Conservation (phyloP, 495 filamentous ascomycete species). For the Antarctomyces pellizariae region DNA sequence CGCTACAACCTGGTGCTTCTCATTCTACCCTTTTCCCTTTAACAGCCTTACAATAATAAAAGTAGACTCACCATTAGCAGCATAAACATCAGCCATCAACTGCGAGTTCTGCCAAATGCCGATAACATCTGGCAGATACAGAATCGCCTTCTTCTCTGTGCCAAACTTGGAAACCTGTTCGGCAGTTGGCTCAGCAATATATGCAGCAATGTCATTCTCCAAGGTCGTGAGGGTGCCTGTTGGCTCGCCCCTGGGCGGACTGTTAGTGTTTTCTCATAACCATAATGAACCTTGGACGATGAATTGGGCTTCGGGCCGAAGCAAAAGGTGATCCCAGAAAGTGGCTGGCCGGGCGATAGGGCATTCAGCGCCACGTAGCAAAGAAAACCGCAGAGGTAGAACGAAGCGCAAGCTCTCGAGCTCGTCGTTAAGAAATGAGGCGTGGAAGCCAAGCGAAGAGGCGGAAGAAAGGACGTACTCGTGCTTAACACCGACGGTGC, state of each 20-base stretch:
- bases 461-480: conserved; percentile 13
- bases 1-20: too few species aligned
- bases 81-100: conserved; percentile 64
- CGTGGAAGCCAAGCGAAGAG: too few species aligned
- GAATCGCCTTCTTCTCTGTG: conserved; percentile 28
- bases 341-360: too few species aligned
- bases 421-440: too few species aligned
- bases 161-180: conserved; percentile 20
- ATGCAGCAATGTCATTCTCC: conserved; percentile 20
- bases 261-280: neutral
- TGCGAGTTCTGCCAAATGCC: conserved; percentile 55
- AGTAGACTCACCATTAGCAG: conserved; percentile 58
- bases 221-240: conserved; percentile 20
- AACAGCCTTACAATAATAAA: too few species aligned
- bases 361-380: too few species aligned
- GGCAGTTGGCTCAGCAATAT: conserved; percentile 23
- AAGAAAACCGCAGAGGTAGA: too few species aligned
- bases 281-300: neutral
- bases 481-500: conserved; percentile 24
- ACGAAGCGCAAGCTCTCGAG: too few species aligned
- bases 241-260: conserved; percentile 14
- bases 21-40: too few species aligned
- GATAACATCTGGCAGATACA: conserved; percentile 41
- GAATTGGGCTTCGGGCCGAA: neutral
- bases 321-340: too few species aligned